These are phyloP conservation scores for Gastrodia elata DNA, from an alignment of 106 monocot genomes.

Conservation along the genomic window DNA sequence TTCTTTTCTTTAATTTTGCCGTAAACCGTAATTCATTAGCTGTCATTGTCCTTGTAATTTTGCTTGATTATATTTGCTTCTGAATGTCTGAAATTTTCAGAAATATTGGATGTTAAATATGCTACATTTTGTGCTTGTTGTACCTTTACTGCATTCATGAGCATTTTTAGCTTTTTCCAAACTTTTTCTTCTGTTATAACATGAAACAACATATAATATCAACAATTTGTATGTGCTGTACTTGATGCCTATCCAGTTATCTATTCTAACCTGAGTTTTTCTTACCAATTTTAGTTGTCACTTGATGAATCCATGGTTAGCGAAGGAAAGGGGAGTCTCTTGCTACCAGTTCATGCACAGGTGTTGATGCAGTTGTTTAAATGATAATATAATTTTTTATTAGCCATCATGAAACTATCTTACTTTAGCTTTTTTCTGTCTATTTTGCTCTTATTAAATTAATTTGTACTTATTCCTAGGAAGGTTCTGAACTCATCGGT, in stretches of 20 bases:
- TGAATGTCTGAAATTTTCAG: too few species aligned
- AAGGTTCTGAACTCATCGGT: constrained; percentile 46
- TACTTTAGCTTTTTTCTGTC: neutral
- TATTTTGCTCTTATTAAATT: neutral
- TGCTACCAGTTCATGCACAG: constrained; percentile 61
- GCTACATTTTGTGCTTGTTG: neutral
- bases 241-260: neutral
- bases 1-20: too few species aligned
- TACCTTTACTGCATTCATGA: too few species aligned
- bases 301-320: constrained; percentile 36
- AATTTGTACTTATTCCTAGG: neutral
- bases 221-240: neutral
- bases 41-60: too few species aligned
- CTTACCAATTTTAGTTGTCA: constrained; percentile 36
- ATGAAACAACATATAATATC: neutral
- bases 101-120: neutral
- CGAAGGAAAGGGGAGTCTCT: constrained; percentile 77
- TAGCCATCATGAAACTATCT: neutral
- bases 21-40: too few species aligned
- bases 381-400: neutral
- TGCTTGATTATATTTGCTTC: neutral
- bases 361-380: constrained; percentile 14
- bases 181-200: too few species aligned
- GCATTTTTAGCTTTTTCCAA: too few species aligned
- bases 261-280: too few species aligned